Evolutionary conservation across 1,284 basidiomycete species (phyloP).

Genomic region (Somion occarium): DNA sequence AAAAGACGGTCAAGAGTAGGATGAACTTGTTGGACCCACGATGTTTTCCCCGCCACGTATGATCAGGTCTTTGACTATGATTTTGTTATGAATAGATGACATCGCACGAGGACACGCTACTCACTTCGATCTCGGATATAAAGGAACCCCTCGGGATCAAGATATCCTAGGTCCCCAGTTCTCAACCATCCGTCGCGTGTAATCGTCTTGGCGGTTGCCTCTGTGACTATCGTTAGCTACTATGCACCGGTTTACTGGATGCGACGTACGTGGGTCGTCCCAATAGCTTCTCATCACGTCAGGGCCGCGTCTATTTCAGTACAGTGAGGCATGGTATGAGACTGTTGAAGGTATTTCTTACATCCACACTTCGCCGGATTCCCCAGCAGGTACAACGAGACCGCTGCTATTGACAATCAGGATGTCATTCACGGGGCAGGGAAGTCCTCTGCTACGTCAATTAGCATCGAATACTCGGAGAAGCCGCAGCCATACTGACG

Average conservation of each 20-base stretch:
- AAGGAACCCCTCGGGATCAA: constrained; percentile 61
- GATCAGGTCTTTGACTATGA: constrained; percentile 8
- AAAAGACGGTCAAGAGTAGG: constrained; percentile 14
- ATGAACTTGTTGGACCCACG: constrained; percentile 9
- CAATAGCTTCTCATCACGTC: constrained; percentile 61
- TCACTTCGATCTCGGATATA: constrained; percentile 59
- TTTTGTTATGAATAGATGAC: neutral
- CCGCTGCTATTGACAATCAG: constrained; percentile 35
- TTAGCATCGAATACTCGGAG: neutral
- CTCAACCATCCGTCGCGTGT: constrained; percentile 57
- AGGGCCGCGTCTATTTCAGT: constrained; percentile 41
- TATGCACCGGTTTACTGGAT: neutral
- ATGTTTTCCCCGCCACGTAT: constrained; percentile 9
- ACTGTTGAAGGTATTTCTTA: constrained; percentile 28
- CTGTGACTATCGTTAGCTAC: constrained; percentile 18
- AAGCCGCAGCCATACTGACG: constrained; percentile 28
- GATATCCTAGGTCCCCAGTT: constrained; percentile 53
- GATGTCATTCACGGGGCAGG: constrained; percentile 43
- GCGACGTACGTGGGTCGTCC: constrained; percentile 39
- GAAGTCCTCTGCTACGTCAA: constrained; percentile 34
- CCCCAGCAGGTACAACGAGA: constrained; percentile 30
- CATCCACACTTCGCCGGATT: constrained; percentile 58
- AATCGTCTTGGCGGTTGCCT: constrained; percentile 44
- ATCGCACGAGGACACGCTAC: neutral
- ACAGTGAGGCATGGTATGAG: neutral